These are phyloP conservation scores for Mycena belliarum DNA, from an alignment of 768 basidiomycete species.

Conservation along the genomic window DNA sequence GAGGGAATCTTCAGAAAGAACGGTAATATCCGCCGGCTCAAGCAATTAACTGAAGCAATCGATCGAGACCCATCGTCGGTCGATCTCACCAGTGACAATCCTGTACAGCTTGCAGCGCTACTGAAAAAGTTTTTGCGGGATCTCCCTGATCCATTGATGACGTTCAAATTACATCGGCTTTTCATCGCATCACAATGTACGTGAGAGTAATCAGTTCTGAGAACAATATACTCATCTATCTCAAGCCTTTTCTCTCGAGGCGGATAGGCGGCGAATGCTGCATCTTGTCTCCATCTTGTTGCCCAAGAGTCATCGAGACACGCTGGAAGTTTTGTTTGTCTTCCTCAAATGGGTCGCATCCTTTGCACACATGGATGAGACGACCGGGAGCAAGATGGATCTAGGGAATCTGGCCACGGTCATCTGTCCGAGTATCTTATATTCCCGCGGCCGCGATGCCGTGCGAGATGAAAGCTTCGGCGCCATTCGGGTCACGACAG, in stretches of 20 bases:
- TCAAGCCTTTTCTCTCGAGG: constrained; percentile 62
- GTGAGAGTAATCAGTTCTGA: constrained; percentile 30
- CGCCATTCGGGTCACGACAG: constrained; percentile 83
- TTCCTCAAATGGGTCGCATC: constrained; percentile 99
- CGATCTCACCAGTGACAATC: constrained; percentile 91
- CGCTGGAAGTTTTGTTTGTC: constrained; percentile 95
- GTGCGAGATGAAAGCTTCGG: constrained; percentile 92
- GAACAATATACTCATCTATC: background rate
- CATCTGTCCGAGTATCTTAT: constrained; percentile 97
- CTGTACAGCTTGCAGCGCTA: constrained; percentile 94
- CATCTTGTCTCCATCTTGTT: constrained; percentile 85
- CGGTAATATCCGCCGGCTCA: constrained; percentile 92
- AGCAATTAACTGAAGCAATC: constrained; percentile 87
- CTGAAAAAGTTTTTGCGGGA: constrained; percentile 97
- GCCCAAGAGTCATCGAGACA: constrained; percentile 94
- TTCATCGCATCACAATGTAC: constrained; percentile 86
- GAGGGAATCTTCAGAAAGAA: constrained; percentile 99
- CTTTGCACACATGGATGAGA: constrained; percentile 96
- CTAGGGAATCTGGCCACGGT: constrained; percentile 93
- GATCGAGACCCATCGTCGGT: constrained; percentile 93
- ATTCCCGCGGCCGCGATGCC: constrained; percentile 82
- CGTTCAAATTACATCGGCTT: constrained; percentile 88
- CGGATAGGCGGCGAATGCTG: constrained; percentile 79
- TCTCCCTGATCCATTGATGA: constrained; percentile 93
- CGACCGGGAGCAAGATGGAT: constrained; percentile 99